Evolutionary conservation across 1,284 basidiomycete species (phyloP), one percentile per base, ranked within the genome.

Genomic region (Thecaphora thlaspeos): DNA sequence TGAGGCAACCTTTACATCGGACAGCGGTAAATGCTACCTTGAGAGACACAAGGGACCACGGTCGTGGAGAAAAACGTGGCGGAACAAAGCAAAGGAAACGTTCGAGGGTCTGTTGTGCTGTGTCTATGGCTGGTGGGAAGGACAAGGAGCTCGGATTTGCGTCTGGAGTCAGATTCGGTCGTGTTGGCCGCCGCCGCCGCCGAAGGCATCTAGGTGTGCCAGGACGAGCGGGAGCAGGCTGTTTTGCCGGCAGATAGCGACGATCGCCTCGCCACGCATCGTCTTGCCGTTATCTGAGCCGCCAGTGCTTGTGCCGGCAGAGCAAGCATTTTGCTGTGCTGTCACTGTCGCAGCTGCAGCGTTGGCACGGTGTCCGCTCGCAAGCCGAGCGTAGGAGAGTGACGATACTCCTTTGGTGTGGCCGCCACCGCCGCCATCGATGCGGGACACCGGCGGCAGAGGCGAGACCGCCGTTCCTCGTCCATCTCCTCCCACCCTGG

Each of bases 221-320:
- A 70, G 45, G 0, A 70, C 48, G 11, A 46, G 4, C 0, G 45
- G 46, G 10, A 70, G 51, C 8, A 70, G 41, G 22, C 55, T 60
- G 38, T 70, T 70, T 23, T 68, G 53, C 2, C 54, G 18, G 18
- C 48, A 51, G 11, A 64, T 41, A 15, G 38, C 54, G 28, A 70
- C 53, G 21, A 68, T 49, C 12, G 53, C 51, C 1, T 32, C 42
- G 8, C 68, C 68, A 15, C n/a, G 40, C 18, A 54, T 18, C 2
- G 28, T 15, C 24, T 47, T 65, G 1, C 30, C 40, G 37, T 52
- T 5, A 22, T 11, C 21, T 10, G n/a, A 2, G 51, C 48, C 18
- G 23, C 53, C 21, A 26, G 32, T 32, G 32, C 42, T 19, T 21
- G 34, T 36, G 18, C 5, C 21, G 34, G 2, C 18, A 41, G n/a